Evolutionary conservation across 140 eudicot genomes (phyloP).

Genomic region (Eryngium alpinum): DNA sequence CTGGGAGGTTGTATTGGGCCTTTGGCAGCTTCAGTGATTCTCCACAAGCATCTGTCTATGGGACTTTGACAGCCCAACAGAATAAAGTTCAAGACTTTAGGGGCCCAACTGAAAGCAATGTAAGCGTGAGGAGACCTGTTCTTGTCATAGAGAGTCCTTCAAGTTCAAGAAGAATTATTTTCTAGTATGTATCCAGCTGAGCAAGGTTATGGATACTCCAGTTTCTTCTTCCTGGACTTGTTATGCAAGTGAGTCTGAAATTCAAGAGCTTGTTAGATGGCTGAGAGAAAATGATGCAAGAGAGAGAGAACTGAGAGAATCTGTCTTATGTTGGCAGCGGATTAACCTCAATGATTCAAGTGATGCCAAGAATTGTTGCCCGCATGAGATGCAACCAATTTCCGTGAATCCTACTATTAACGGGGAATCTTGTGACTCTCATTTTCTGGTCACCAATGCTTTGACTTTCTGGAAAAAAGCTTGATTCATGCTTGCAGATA

Average conservation of each 20-base stretch:
- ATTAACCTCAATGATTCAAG: conserved; percentile 28
- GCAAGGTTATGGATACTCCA: conserved; percentile 22
- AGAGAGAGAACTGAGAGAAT: conserved; percentile 75
- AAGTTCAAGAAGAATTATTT: conserved; percentile 10
- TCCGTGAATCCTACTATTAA: conserved; percentile 5
- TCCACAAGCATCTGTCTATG: conserved; percentile 42
- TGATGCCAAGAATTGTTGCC: conserved; percentile 18
- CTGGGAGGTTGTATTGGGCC: conserved; percentile 76
- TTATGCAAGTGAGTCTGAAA: conserved; percentile 62
- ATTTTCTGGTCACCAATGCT: conserved; percentile 50
- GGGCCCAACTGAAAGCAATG: not conserved
- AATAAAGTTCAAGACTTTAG: conserved; percentile 9
- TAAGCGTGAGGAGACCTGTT: not conserved
- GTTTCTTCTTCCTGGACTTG: conserved; percentile 50
- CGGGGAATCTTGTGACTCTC: conserved; percentile 20
- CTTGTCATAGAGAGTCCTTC: conserved; percentile 13
- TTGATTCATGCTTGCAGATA: conserved; percentile 34
- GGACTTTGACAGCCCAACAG: conserved; percentile 18
- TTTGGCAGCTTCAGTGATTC: conserved; percentile 34
- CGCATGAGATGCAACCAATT: conserved; percentile 14
- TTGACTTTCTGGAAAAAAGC: conserved; percentile 42
- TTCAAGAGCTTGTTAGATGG: conserved; percentile 62
- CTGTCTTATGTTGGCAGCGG: conserved; percentile 50
- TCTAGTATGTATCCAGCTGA: conserved; percentile 26
- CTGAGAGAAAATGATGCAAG: conserved; percentile 45